Conservation (phyloP, 495 filamentous ascomycete species). For the Parachaetomium inaequale region DNA sequence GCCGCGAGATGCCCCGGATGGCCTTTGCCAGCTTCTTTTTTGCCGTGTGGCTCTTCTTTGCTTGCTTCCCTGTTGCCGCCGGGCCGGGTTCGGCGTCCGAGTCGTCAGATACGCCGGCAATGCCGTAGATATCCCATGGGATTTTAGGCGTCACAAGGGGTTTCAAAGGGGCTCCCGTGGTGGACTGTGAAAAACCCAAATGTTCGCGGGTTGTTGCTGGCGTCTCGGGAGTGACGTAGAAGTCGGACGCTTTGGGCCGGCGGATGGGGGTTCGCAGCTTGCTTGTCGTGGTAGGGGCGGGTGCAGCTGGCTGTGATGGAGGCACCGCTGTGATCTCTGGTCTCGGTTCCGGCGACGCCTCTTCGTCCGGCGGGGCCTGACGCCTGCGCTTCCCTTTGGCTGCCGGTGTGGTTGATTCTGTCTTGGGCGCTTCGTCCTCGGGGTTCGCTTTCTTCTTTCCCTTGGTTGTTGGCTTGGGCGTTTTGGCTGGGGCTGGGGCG, state of each 20-base stretch:
- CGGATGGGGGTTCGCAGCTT: not conserved
- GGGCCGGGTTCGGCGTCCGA: too few species aligned
- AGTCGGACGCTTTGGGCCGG: not conserved
- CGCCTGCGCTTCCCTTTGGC: not conserved
- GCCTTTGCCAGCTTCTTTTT: not conserved
- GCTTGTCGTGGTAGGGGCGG: not conserved
- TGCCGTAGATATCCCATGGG: constrained; percentile 5
- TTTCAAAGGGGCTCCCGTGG: too few species aligned
- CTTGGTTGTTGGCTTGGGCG: not conserved
- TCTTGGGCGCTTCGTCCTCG: not conserved
- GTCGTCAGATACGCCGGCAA: not conserved
- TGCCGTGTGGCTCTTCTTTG: not conserved
- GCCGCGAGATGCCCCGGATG: not conserved
- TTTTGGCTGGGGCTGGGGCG: not conserved
- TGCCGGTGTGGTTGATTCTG: not conserved
- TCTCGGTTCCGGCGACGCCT: not conserved
- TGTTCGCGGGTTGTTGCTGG: too few species aligned
- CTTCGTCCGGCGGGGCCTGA: not conserved
- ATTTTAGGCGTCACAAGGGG: not conserved
- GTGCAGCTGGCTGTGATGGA: not conserved
- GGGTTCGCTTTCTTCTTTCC: not conserved
- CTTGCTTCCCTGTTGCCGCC: too few species aligned
- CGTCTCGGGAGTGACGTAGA: not conserved
- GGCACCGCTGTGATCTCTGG: not conserved
- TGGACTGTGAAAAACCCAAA: too few species aligned